Conservation (phyloP, 1,284 basidiomycete genomes). For the Trichosporon coremiiforme region DNA sequence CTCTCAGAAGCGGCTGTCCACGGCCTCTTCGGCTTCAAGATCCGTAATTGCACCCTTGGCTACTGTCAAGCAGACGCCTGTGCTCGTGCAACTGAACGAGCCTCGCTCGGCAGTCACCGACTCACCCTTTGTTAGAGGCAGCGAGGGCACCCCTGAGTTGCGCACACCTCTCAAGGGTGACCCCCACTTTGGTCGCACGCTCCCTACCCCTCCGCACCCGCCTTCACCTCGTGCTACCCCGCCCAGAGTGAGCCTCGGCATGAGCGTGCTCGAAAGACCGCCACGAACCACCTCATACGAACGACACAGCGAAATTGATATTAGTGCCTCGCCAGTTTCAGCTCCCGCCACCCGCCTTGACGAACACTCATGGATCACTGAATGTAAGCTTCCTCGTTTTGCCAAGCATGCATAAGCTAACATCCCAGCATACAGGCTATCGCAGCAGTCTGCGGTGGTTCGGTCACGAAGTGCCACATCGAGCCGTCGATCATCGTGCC, state of each 20-base stretch:
- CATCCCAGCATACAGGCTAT: conserved; percentile 25
- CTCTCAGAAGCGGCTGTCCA: background rate
- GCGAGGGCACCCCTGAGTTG: conserved; percentile 40
- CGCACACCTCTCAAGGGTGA: conserved; percentile 33
- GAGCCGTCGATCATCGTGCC: background rate
- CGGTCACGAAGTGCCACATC: conserved; percentile 27
- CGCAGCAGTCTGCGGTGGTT: conserved; percentile 16
- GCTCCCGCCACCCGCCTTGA: background rate
- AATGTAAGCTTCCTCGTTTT: conserved; percentile 26
- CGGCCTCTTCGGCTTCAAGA: background rate
- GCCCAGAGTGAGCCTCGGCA: background rate
- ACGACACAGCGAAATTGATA: background rate
- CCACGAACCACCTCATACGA: conserved; percentile 3
- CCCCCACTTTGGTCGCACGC: conserved; percentile 5
- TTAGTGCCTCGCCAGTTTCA: background rate
- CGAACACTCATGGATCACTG: conserved; percentile 33
- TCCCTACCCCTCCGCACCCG: background rate
- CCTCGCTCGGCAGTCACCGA: background rate
- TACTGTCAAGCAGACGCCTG: background rate
- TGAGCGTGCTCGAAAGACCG: conserved; percentile 8
- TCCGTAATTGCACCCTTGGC: background rate
- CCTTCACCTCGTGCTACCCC: background rate
- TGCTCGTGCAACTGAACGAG: background rate
- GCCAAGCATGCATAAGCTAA: conserved; percentile 24
- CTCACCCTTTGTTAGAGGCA: conserved; percentile 14